These are phyloP conservation scores for Monosiga brevicollis DNA, from an alignment of 78 protist genomes.

Conservation along the genomic window DNA sequence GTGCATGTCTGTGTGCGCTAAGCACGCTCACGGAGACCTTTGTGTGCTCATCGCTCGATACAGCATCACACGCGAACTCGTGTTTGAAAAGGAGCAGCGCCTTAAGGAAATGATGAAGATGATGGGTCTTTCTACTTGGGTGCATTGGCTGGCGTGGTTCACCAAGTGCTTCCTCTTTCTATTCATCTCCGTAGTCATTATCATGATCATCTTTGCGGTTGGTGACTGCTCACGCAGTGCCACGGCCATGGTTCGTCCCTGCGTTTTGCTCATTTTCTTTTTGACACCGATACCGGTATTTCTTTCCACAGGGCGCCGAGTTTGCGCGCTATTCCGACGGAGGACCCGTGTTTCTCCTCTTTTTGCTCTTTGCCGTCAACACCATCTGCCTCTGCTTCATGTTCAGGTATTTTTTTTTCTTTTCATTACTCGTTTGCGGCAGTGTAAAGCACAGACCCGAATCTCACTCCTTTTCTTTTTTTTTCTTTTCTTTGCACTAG, in stretches of 20 bases:
- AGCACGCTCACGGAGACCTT: too few relatives aligned
- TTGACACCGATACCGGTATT: background rate
- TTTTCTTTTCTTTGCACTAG: background rate
- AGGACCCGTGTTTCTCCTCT: background rate
- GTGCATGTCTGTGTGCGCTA: background rate
- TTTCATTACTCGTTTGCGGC: too few relatives aligned
- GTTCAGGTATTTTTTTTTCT: background rate
- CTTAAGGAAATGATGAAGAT: background rate
- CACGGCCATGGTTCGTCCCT: background rate
- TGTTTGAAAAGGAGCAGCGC: background rate
- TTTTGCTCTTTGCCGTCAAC: background rate
- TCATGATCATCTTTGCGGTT: background rate
- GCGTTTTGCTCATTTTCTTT: background rate
- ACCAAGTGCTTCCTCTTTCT: background rate
- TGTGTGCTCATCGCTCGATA: too few relatives aligned
- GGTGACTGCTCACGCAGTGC: background rate
- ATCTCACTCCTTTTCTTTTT: background rate
- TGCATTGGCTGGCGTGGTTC: background rate
- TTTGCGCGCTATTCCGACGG: background rate
- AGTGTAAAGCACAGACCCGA: too few relatives aligned
- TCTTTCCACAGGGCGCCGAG: background rate
- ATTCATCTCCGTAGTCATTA: background rate
- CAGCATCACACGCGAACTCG: background rate
- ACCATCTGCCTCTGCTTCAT: background rate
- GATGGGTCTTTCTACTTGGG: background rate